Base-by-base conservation (phyloP, 352 stramenopile genomes). In the Ophiocytium majus region DNA sequence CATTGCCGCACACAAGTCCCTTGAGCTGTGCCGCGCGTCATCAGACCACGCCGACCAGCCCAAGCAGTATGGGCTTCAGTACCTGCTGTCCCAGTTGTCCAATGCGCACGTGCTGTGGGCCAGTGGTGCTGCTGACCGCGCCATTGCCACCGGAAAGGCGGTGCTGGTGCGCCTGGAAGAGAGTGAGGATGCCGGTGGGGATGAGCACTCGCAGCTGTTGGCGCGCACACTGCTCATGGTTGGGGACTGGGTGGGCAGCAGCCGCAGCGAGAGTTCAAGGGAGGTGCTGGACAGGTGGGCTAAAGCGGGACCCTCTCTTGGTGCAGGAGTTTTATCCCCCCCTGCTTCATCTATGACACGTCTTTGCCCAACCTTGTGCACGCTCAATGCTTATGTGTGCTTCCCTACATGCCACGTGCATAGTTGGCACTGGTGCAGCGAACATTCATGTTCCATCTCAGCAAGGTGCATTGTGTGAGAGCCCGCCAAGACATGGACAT, bases 71-170 rank as follows among this genome's bases (percentile, higher is more conserved):
- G 23, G 57, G 19, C 32, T 81, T 28, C 63, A 84, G 0, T 63
- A 49, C 36, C 76, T 85, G 31, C 37, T 83, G 49, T 83, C 76
- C 9, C 35, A 85, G 76, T 31, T 85, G 81, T 71, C 37, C 0
- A 49, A 23, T 17, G 80, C 50, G 50, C 36, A 37, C n/a, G 79
- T 79, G 23, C 37, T 10, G 34, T 78, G 79, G 79, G 9, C 31
- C 33, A 17, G 10, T 0, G 76, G 33, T 14, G 50, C n/a, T 76
- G 14, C 36, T 76, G 0, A 36, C 9, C 0, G 50, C 14, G 76
- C 76, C 0, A 66, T 49, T 75, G 9, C 37, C 32, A 82, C 50
- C 0, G 9, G 10, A 49, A 75, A 75, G 36, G 36, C 1, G 10
- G 17, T 79, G 14, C 28, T 82, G 28, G 17, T 0, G 9, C n/a